Evolutionary conservation across 2,329 filamentous ascomycete genomes (phyloP).

Genomic region (Setomelanomma holmii): DNA sequence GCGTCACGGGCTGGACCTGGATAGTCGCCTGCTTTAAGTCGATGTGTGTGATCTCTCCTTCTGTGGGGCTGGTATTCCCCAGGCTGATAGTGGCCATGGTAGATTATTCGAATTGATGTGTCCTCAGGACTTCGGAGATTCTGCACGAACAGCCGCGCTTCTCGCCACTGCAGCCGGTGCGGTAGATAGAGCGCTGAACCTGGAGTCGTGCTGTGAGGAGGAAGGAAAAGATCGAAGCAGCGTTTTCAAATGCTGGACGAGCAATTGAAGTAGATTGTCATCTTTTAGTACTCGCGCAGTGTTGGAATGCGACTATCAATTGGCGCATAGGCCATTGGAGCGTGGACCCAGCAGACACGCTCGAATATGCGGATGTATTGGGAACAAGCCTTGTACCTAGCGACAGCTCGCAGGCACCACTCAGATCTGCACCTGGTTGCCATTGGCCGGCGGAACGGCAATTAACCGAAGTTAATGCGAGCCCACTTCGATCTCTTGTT

Average conservation of each 20-base stretch:
- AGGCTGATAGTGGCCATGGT: constrained; percentile 43
- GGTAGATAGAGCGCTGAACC: constrained; percentile 1
- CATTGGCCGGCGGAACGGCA: constrained; percentile 42
- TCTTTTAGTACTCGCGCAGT: constrained; percentile 45
- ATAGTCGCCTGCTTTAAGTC: constrained; percentile 44
- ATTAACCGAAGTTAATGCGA: constrained; percentile 41
- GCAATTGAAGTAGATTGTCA: constrained; percentile 41
- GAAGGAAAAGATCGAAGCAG: constrained; percentile 14
- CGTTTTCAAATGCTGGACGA: constrained; percentile 20
- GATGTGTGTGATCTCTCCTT: constrained; percentile 28
- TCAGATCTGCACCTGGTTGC: constrained; percentile 32
- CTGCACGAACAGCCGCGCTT: constrained; percentile 35
- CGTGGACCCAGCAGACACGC: constrained; percentile 32
- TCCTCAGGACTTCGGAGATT: constrained; percentile 25
- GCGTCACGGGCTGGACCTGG: constrained; percentile 36
- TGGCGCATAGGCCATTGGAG: constrained; percentile 36
- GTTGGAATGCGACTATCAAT: constrained; percentile 31
- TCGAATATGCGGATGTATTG: constrained; percentile 49
- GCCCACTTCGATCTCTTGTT: constrained; percentile 29
- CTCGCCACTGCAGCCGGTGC: constrained; percentile 27
- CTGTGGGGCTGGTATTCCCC: constrained; percentile 34
- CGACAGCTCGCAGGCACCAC: constrained; percentile 39
- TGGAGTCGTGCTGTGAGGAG: constrained; percentile 7
- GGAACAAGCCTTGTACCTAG: constrained; percentile 47
- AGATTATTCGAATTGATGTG: constrained; percentile 25